Conservation (phyloP, 2,329 filamentous ascomycete species). For the Ophiosphaerella korrae region DNA sequence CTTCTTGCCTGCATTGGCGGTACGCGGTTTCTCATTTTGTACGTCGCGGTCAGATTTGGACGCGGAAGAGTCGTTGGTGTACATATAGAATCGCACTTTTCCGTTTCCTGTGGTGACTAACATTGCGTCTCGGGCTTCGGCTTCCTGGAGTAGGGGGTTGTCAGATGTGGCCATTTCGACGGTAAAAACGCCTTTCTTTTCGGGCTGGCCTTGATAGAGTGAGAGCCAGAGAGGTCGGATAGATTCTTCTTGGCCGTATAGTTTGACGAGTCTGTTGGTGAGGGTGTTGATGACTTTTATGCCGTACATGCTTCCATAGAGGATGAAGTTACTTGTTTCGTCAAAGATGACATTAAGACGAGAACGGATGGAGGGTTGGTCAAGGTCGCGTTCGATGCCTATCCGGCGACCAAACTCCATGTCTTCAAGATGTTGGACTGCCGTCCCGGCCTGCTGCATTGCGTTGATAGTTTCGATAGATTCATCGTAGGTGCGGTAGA, state of each 20-base stretch:
- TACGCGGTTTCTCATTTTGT: slow-evolving; percentile 88
- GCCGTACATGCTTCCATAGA: slow-evolving; percentile 91
- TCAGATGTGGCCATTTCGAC: slow-evolving; percentile 95
- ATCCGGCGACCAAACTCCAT: slow-evolving; percentile 90
- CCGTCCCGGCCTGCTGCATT: slow-evolving; percentile 94
- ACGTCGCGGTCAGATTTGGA: slow-evolving; percentile 71
- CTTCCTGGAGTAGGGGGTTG: slow-evolving; percentile 91
- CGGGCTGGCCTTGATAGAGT: slow-evolving; percentile 92
- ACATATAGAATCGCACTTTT: slow-evolving; percentile 97
- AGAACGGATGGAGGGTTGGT: slow-evolving; percentile 68
- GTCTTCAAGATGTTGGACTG: slow-evolving; percentile 79
- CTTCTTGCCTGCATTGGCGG: slow-evolving; percentile 55
- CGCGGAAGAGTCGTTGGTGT: slow-evolving; percentile 81
- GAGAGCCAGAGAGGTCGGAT: slow-evolving; percentile 82
- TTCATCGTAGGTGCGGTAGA: slow-evolving; percentile 93
- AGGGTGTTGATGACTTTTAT: slow-evolving; percentile 96
- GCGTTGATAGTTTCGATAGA: slow-evolving; percentile 86
- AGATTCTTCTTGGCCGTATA: slow-evolving; percentile 88
- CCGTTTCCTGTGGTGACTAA: slow-evolving; percentile 81
- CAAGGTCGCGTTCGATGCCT: slow-evolving; percentile 84
- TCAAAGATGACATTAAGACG: slow-evolving; percentile 91
- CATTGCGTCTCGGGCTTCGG: slow-evolving; percentile 88
- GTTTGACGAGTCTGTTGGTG: slow-evolving; percentile 88
- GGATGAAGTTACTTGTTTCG: slow-evolving; percentile 91
- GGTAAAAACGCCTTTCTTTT: slow-evolving; percentile 91